Conservation (phyloP, 2,329 filamentous ascomycete genomes). For the Aureobasidium subglaciale region DNA sequence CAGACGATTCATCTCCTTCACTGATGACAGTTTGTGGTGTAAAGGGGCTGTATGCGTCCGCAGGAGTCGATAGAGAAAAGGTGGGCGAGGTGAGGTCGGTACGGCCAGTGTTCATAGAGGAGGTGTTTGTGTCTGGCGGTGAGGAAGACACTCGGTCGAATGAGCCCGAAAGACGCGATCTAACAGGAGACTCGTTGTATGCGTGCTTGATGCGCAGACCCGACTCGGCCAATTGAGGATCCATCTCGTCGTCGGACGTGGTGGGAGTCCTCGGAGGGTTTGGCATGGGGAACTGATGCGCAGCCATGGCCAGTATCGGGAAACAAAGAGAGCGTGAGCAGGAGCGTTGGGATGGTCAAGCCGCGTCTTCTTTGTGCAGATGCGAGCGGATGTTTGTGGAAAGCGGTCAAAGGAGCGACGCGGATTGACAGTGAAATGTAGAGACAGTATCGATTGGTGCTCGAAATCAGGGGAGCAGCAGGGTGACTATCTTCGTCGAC, state of each 20-base stretch:
- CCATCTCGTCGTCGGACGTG: constrained; percentile 47
- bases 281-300: constrained; percentile 51
- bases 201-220: constrained; percentile 22
- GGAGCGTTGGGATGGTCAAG: background rate
- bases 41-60: constrained; percentile 24
- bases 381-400: background rate
- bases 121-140: constrained; percentile 5
- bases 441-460: background rate
- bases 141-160: constrained; percentile 15
- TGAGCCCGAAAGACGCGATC: constrained; percentile 6
- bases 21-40: constrained; percentile 28
- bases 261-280: constrained; percentile 58
- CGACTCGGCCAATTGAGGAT: constrained; percentile 16
- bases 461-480: background rate
- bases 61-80: constrained; percentile 17
- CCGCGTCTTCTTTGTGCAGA: constrained; percentile 1
- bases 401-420: constrained; percentile 4
- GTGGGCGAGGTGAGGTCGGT: constrained; percentile 16
- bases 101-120: constrained; percentile 9
- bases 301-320: constrained; percentile 40
- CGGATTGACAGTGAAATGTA: background rate
- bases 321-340: background rate
- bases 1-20: constrained; percentile 23
- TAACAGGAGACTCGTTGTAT: constrained; percentile 11
- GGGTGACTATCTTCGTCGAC: background rate